These are phyloP conservation scores for Chlamydomonas schloesseri DNA, from an alignment of 139 green algal genomes.

Conservation along the genomic window DNA sequence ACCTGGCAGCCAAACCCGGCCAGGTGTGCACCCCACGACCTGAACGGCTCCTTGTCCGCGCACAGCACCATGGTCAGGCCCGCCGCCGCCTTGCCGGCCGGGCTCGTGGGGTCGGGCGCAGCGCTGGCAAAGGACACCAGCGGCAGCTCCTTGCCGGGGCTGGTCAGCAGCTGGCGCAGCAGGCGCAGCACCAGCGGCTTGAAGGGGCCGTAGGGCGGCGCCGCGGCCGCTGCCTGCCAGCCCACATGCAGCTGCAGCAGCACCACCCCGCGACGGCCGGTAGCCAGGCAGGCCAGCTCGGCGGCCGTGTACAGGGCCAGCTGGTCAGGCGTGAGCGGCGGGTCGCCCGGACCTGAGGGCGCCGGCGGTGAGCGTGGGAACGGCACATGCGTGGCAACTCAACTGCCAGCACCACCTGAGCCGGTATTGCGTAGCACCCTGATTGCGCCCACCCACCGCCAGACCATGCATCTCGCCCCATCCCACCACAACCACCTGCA, in stretches of 20 bases:
- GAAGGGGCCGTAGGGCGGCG: conserved; percentile 63
- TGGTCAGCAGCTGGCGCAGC: conserved; percentile 40
- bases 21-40: conserved; percentile 61
- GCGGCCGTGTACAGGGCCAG: conserved; percentile 57
- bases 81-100: neutral
- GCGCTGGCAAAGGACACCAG: conserved; percentile 47
- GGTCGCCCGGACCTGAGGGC: conserved; percentile 40
- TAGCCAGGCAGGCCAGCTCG: conserved; percentile 63
- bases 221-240: conserved; percentile 41
- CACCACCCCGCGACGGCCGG: conserved; percentile 50
- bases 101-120: neutral
- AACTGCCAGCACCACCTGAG: too few relatives aligned
- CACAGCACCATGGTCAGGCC: conserved; percentile 63
- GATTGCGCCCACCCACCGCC: too few relatives aligned
- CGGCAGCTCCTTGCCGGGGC: conserved; percentile 11
- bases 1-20: conserved; percentile 62
- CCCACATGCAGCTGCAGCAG: conserved; percentile 69
- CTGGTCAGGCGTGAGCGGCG: conserved; percentile 26
- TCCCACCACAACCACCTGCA: too few relatives aligned
- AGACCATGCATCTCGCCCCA: too few relatives aligned
- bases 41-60: conserved; percentile 67
- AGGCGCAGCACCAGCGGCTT: conserved; percentile 52
- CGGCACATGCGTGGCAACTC: too few relatives aligned
- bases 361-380: neutral
- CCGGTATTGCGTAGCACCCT: too few relatives aligned